Evolutionary conservation across 2,329 filamentous ascomycete genomes (phyloP), one percentile per base, ranked within the genome.

Genomic region (Gremmenia infestans): DNA sequence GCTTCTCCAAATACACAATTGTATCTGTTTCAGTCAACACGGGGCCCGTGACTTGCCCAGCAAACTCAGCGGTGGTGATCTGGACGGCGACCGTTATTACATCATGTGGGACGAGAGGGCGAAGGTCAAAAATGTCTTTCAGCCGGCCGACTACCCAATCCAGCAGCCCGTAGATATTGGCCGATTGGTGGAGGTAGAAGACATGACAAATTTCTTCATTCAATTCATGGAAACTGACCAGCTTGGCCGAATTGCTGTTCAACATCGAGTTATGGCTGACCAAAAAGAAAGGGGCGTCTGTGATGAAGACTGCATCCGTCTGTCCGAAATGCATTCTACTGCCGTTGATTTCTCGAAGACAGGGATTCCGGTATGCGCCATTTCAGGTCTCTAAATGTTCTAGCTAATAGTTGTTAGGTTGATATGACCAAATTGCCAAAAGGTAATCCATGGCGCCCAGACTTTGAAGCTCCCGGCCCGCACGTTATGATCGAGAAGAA

Each of bases 161-260:
- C 75, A 81, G 0, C 15, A 62, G 0, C 81, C 87, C 0, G 58
- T 76, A 0, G 76, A 85, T 48, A 78, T 95, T n/a, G 76, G 78
- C 7, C 76, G 87, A 0, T 59, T 72, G 0, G 87, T 95, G 0
- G 71, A 70, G 1, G 70, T 71, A 2, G 69, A 80, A 0, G 89
- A 95, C 62, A 94, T 96, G 73, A 84, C 83, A 0, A 76, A 87
- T 11, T 94, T 93, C 71, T 94, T 96, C 60, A 77, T 95, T n/a
- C 76, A 84, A 15, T 91, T 90, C 58, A 89, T 90, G 83, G 76
- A 79, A 58, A 82, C 80, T 0, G 85, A 89, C 63, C 77, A 83
- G 17, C 70, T 89, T 1, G 86, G 85, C 0, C 67, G 85, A 46
- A 88, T 91, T 61, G 84, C 86, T 0, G 83, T 72, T 0, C 72